Evolutionary conservation across 2,329 filamentous ascomycete genomes (phyloP), one percentile per base, ranked within the genome.

Genomic region (Xylariaceae sp.): DNA sequence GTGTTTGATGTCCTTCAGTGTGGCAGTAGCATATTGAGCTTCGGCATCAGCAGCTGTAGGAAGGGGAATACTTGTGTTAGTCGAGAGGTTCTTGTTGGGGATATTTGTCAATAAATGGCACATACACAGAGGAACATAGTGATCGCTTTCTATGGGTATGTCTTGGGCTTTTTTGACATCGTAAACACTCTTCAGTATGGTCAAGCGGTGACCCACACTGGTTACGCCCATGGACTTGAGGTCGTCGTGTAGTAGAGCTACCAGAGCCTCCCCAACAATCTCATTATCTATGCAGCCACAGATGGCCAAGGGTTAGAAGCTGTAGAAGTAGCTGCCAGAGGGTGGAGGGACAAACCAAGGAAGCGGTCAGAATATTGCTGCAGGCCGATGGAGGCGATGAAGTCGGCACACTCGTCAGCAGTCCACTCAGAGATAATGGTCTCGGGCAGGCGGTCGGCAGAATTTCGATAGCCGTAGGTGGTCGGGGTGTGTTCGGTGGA

Each of bases 81-180:
- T 31, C 41, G 18, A 44, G 44, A 38, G 36, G 9, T 31, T 46
- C 38, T 22, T 11, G 18, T 40, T n/a, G 39, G 40, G 42, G 40
- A 45, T 6, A 42, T 31, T 46, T 18, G 36, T 28, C 46, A 33
- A 10, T 16, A 4, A 38, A 38, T n/a, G 47, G 34, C n/a, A 77
- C 88, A 64, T 86, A 96, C 92, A 94, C 46, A 94, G 77, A 36
- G 94, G 94, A 47, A 97, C 82, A 69, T 97, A 99, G 70, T 97
- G 90, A 64, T 97, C 93, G 56, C 87, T 86, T 67, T 97, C 93
- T 63, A 97, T 82, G 14, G 90, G 88, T 54, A 97, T 83, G 63
- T 96, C 91, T 66, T 97, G 92, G 59, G 90, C 90, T 69, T 93
- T 87, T 75, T 99, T 99, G 66, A 94, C 87, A 66, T 97, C 92